phyloP scores from a whole-genome alignment of 2,329 filamentous ascomycete genomes.

The Neofusicoccum sp. region DNA sequence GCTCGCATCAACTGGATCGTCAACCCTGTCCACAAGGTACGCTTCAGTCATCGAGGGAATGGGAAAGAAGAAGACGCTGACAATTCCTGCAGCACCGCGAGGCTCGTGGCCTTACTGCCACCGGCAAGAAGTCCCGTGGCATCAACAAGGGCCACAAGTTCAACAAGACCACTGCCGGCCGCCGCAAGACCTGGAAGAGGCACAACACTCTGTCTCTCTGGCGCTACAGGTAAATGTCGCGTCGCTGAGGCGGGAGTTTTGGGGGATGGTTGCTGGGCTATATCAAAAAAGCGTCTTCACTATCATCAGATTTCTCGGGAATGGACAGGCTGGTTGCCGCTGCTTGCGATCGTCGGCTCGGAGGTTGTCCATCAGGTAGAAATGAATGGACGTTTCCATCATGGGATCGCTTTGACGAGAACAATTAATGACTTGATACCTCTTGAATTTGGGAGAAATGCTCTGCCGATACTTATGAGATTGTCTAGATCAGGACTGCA shows the following conservation, averaged over 20 bases:
- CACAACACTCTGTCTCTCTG: slow-evolving; percentile 99
- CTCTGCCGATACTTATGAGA: not conserved
- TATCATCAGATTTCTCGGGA: slow-evolving; percentile 3
- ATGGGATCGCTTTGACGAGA: not conserved
- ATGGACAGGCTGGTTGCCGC: slow-evolving; percentile 4
- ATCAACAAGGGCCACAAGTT: slow-evolving; percentile 98
- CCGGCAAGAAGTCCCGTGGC: slow-evolving; percentile 99
- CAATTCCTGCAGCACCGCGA: slow-evolving; percentile 79
- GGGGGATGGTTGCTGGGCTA: slow-evolving; percentile 11
- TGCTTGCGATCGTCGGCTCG: slow-evolving; percentile 7
- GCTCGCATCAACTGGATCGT: slow-evolving; percentile 99
- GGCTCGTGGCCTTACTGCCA: slow-evolving; percentile 92
- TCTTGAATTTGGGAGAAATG: not conserved
- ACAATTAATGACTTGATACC: slow-evolving; percentile 18
- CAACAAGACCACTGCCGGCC: slow-evolving; percentile 96
- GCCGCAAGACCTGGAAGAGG: slow-evolving; percentile 99
- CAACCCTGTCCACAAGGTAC: slow-evolving; percentile 93
- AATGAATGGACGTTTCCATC: slow-evolving; percentile 19
- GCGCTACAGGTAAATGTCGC: slow-evolving; percentile 80
- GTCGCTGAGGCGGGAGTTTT: slow-evolving; percentile 10
- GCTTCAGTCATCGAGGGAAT: not conserved
- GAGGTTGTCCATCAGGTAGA: slow-evolving; percentile 18
- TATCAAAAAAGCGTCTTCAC: slow-evolving; percentile 16
- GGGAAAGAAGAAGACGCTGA: not conserved
- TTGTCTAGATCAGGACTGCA: no score